Evolutionary conservation across 768 basidiomycete genomes (phyloP).

Genomic region (Tephrocybe sp.): DNA sequence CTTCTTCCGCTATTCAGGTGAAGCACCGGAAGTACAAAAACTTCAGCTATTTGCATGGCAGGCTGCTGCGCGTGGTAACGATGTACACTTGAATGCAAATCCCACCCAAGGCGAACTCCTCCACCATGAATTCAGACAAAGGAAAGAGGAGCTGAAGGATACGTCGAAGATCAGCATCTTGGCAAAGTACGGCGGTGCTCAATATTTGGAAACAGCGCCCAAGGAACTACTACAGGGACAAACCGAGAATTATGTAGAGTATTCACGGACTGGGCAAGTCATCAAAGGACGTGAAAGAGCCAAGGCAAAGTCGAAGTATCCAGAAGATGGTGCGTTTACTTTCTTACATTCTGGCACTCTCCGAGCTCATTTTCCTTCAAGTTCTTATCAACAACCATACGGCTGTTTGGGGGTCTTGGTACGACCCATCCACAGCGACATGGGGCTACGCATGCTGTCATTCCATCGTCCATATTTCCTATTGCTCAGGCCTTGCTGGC

Average conservation of each 20-base stretch:
- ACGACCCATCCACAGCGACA: conserved; percentile 57
- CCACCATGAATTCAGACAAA: conserved; percentile 86
- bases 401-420: conserved; percentile 98
- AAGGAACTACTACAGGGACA: conserved; percentile 92
- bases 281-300: conserved; percentile 89
- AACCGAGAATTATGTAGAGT: conserved; percentile 97
- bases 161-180: conserved; percentile 87
- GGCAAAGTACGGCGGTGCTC: conserved; percentile 89
- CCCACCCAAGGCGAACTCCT: conserved; percentile 94
- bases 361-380: conserved; percentile 27
- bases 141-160: conserved; percentile 90
- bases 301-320: conserved; percentile 88
- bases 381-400: conserved; percentile 93
- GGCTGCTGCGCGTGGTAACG: conserved; percentile 87
- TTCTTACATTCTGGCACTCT: conserved; percentile 6
- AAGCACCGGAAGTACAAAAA: conserved; percentile 87
- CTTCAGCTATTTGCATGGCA: conserved; percentile 98
- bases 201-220: conserved; percentile 87
- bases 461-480: conserved; percentile 79
- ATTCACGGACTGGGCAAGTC: conserved; percentile 86
- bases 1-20: conserved; percentile 88
- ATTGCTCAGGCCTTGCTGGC: conserved; percentile 86
- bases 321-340: conserved; percentile 80
- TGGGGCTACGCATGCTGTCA: conserved; percentile 99
- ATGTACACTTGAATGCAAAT: conserved; percentile 93